phyloP scores from a whole-genome alignment of 805 yeast genomes.

The Myxozyma lipomycoides region DNA sequence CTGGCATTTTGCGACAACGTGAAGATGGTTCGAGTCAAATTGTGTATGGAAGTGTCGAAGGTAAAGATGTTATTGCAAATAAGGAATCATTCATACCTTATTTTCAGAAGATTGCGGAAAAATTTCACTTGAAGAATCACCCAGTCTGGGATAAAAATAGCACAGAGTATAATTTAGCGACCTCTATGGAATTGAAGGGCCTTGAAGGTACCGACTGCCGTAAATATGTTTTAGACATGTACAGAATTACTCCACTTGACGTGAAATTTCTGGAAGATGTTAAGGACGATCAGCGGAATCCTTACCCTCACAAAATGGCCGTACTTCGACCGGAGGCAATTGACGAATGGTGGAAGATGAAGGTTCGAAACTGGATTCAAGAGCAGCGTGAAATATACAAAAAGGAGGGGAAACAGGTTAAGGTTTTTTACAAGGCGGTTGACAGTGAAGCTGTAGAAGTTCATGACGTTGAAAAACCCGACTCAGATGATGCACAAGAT shows the following conservation, averaged over 20 bases:
- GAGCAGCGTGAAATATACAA: slow-evolving; percentile 47
- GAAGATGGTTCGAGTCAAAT: slow-evolving; percentile 48
- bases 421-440: slow-evolving; percentile 13
- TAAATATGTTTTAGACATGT: slow-evolving; percentile 76
- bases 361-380: slow-evolving; percentile 52
- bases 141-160: slow-evolving; percentile 49
- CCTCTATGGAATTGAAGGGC: slow-evolving; percentile 81
- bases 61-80: slow-evolving; percentile 46
- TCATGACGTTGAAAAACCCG: not conserved
- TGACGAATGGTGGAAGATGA: slow-evolving; percentile 80
- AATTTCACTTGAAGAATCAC: slow-evolving; percentile 75
- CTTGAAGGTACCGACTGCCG: slow-evolving; percentile 81
- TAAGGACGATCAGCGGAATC: slow-evolving; percentile 37
- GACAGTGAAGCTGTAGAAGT: not conserved
- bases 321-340: slow-evolving; percentile 83
- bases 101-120: slow-evolving; percentile 61
- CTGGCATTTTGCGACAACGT: slow-evolving; percentile 66
- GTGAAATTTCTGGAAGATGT: slow-evolving; percentile 65
- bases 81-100: slow-evolving; percentile 53
- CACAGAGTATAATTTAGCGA: slow-evolving; percentile 47
- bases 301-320: slow-evolving; percentile 77
- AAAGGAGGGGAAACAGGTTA: slow-evolving; percentile 40
- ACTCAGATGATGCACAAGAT: slow-evolving; percentile 11
- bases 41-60: slow-evolving; percentile 71
- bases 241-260: slow-evolving; percentile 81